Evolutionary conservation across 495 filamentous ascomycete genomes (phyloP).

Genomic region (Hypoxylon fragiforme): DNA sequence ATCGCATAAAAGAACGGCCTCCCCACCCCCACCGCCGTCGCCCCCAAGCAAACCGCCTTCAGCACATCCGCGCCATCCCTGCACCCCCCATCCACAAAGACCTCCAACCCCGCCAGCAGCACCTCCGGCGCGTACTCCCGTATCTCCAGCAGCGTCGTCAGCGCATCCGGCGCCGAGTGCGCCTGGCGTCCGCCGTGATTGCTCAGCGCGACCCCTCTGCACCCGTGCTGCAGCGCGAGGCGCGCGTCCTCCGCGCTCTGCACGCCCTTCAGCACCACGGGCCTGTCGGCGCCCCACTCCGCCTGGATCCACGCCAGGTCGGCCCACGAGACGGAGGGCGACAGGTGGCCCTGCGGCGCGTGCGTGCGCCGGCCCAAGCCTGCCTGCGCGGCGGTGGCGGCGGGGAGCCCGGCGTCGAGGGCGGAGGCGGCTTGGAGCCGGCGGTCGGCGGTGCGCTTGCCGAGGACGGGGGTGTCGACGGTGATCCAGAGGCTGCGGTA

Average conservation of each 20-base stretch:
- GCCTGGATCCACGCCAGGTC: constrained; percentile 83
- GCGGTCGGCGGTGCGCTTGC: constrained; percentile 60
- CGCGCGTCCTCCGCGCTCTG: constrained; percentile 84
- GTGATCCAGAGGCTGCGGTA: constrained; percentile 63
- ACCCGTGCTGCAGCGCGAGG: constrained; percentile 68
- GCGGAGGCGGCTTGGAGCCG: constrained; percentile 56
- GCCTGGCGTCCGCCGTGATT: constrained; percentile 90
- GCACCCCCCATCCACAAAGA: constrained; percentile 81
- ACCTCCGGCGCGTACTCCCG: constrained; percentile 60
- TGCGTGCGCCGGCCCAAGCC: constrained; percentile 29
- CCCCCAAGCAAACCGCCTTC: constrained; percentile 83
- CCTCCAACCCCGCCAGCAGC: constrained; percentile 75
- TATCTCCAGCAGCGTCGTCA: constrained; percentile 77
- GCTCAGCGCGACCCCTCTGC: constrained; percentile 79
- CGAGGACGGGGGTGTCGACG: constrained; percentile 62
- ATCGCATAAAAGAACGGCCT: constrained; percentile 86
- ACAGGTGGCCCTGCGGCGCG: constrained; percentile 56
- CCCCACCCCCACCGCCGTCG: constrained; percentile 83
- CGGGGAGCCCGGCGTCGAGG: constrained; percentile 37
- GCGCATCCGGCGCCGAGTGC: constrained; percentile 81
- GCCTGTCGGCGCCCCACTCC: constrained; percentile 73
- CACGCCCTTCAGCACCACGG: constrained; percentile 83
- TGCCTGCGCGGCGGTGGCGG: constrained; percentile 26
- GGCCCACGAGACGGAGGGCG: constrained; percentile 77
- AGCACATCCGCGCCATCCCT: constrained; percentile 84